These are phyloP conservation scores for Ormosia emarginata DNA, from an alignment of 306 rosid species.

Conservation along the genomic window DNA sequence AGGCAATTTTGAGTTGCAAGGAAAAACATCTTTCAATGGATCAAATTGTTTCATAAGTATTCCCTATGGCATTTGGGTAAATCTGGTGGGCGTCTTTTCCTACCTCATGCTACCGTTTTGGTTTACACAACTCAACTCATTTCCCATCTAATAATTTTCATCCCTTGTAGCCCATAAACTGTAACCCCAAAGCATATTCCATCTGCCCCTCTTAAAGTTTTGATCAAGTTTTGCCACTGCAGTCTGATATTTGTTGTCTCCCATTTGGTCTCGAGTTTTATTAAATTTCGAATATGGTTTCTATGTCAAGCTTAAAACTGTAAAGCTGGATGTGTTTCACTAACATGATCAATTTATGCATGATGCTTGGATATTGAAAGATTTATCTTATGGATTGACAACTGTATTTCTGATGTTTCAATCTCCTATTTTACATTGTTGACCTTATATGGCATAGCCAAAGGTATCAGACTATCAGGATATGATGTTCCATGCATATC, in stretches of 20 bases:
- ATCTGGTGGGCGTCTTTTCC: neutral
- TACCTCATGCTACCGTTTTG: neutral
- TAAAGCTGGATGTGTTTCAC: neutral
- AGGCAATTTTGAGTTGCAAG: neutral
- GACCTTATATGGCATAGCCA: neutral
- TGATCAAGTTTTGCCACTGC: neutral
- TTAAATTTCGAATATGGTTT: neutral
- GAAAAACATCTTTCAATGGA: constrained; percentile 6
- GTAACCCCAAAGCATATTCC: neutral
- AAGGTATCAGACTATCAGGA: neutral
- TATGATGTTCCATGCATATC: neutral
- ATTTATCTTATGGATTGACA: neutral
- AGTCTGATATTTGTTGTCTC: neutral
- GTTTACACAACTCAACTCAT: neutral
- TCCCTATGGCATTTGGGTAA: neutral
- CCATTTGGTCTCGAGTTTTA: neutral
- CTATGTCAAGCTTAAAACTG: neutral
- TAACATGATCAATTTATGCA: neutral
- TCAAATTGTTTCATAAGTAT: constrained; percentile 1
- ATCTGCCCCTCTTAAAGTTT: neutral
- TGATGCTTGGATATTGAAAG: neutral
- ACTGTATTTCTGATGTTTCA: neutral
- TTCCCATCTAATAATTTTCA: neutral
- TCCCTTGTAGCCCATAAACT: neutral
- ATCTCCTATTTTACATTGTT: neutral